phyloP scores from a whole-genome alignment of 1,139 yeast genomes.

The Debaryomyces robertsiae region DNA sequence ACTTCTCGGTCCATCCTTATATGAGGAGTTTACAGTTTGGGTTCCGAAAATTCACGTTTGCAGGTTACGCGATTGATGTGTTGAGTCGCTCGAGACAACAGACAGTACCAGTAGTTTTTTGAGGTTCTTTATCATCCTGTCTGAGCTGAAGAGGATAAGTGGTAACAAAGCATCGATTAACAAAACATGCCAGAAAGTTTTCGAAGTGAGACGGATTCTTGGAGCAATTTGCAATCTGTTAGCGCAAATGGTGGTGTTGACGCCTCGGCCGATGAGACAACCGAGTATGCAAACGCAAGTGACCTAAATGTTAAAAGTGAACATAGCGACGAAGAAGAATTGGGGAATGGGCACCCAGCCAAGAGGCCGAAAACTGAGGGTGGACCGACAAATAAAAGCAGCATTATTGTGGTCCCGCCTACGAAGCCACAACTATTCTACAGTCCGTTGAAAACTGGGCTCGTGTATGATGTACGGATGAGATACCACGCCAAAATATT shows the following conservation, averaged over 20 bases:
- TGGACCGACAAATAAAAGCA: constrained; percentile 12
- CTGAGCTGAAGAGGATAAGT: background rate
- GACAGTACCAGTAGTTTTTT: background rate
- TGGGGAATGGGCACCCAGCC: constrained; percentile 6
- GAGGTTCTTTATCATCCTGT: background rate
- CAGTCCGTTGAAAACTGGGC: constrained; percentile 82
- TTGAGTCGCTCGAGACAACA: constrained; percentile 7
- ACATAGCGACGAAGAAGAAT: constrained; percentile 2
- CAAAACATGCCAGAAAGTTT: constrained; percentile 6
- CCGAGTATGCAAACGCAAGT: constrained; percentile 1
- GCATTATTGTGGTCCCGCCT: constrained; percentile 55
- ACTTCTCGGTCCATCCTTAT: no score
- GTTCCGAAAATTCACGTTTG: background rate
- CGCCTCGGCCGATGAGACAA: background rate
- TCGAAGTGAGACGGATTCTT: background rate
- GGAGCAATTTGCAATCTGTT: constrained; percentile 1
- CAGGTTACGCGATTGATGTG: constrained; percentile 1
- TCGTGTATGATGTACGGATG: constrained; percentile 96
- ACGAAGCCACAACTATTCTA: constrained; percentile 60
- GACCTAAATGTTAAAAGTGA: constrained; percentile 6
- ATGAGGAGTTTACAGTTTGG: constrained; percentile 4
- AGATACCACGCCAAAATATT: constrained; percentile 94
- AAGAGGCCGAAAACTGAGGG: constrained; percentile 14
- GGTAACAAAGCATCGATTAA: background rate
- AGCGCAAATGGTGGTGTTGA: constrained; percentile 1